phyloP scores from a whole-genome alignment of 345 rosid genomes.

The Psidium friedrichsthalianum region DNA sequence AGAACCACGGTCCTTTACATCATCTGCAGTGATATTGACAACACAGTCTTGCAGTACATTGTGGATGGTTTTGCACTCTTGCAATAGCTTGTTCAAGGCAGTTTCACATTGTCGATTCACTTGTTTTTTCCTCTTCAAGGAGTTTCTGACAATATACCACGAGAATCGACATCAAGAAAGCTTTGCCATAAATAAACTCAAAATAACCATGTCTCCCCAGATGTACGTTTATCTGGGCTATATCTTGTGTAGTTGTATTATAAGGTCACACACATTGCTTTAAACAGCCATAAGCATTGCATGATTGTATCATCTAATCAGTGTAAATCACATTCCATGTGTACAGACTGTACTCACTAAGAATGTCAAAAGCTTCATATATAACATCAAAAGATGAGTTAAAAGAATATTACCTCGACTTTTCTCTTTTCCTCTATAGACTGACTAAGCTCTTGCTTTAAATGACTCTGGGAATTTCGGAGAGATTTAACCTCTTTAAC shows the following conservation, averaged over 20 bases:
- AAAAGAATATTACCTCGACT: constrained; percentile 42
- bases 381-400: not conserved
- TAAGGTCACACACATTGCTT: not conserved
- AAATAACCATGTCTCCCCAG: not conserved
- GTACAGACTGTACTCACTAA: not conserved
- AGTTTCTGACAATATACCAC: constrained; percentile 41
- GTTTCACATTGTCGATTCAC: constrained; percentile 21
- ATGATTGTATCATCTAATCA: not conserved
- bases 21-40: constrained; percentile 29
- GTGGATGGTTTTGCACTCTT: constrained; percentile 53
- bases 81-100: constrained; percentile 45
- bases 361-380: not conserved
- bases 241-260: not conserved
- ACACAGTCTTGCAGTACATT: constrained; percentile 51
- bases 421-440: constrained; percentile 51
- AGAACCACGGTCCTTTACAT: constrained; percentile 18
- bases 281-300: not conserved
- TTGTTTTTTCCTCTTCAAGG: constrained; percentile 51
- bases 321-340: not conserved
- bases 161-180: not conserved
- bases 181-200: not conserved
- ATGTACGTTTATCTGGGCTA: not conserved
- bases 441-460: constrained; percentile 55
- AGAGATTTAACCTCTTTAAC: constrained; percentile 92
- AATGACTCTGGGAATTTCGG: constrained; percentile 51